Conservation (phyloP, 805 yeast species). For the Sugiyamaella marilandica region DNA sequence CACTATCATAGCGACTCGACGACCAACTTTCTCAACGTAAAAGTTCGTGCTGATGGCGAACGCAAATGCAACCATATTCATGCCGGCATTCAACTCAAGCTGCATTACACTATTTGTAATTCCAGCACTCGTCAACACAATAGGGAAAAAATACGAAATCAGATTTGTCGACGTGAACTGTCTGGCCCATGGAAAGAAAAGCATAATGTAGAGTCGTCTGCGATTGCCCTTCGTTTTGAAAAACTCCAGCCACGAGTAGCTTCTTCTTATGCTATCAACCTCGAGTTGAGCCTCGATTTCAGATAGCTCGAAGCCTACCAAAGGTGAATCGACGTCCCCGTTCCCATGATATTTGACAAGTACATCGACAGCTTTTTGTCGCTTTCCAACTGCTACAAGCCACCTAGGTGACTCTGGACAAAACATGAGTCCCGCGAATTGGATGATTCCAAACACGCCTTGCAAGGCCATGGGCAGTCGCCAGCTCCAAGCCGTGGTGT, state of each 20-base stretch:
- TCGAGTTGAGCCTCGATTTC: conserved; percentile 3
- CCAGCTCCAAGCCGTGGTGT: conserved; percentile 16
- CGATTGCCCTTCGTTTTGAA: conserved; percentile 7
- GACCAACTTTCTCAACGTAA: conserved; percentile 39
- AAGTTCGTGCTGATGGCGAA: conserved; percentile 32
- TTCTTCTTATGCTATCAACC: not conserved
- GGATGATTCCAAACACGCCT: conserved; percentile 1
- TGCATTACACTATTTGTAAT: conserved; percentile 32
- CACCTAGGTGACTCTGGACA: conserved; percentile 13
- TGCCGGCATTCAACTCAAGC: conserved; percentile 13
- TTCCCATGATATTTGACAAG: conserved; percentile 20
- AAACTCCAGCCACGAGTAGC: conserved; percentile 3
- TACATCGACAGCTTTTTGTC: conserved; percentile 40
- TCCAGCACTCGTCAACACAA: conserved; percentile 50
- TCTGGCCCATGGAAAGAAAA: conserved; percentile 6
- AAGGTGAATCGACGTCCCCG: conserved; percentile 13
- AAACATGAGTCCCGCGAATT: not conserved
- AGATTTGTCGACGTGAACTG: conserved; percentile 18
- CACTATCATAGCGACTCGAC: conserved; percentile 1
- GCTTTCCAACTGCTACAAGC: conserved; percentile 32
- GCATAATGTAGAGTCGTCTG: conserved; percentile 9
- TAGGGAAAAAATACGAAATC: conserved; percentile 40
- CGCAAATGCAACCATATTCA: conserved; percentile 9
- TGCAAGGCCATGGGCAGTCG: conserved; percentile 6
- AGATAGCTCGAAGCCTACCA: conserved; percentile 12